Evolutionary conservation across 306 rosid species (phyloP), one percentile per base, ranked within the genome.

Genomic region (Carpinus viminea): DNA sequence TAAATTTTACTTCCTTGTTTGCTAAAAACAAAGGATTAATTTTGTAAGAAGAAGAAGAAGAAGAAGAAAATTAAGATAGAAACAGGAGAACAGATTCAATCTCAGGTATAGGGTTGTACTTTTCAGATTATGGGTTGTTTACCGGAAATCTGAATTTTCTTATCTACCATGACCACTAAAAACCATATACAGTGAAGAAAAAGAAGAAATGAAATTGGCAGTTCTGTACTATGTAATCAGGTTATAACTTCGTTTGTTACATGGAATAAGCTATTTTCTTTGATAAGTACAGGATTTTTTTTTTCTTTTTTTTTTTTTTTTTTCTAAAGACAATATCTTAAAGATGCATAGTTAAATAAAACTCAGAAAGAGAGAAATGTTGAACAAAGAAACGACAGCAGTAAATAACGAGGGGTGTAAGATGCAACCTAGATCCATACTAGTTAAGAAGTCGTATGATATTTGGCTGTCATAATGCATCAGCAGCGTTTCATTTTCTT

Each of bases 1-100:
- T 26, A 53, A 17, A 71, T 77, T 57, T 65, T 75, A 46, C 20
- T 38, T 73, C 47, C 82, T 52, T 62, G 66, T 43, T 70, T 70
- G 50, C 78, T 56, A 18, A 65, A 76, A 84, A 74, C 46, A 73
- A 65, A 18, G 36, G 21, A 9, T n/a, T 34, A 69, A 61, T 17
- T 2, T 34, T 48, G 50, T 18, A 38, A 68, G 20, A 59, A 38
- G 21, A 78, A n/a, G n/a, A n/a, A n/a, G n/a, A n/a, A n/a, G n/a
- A n/a, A 48, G 45, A 41, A 41, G 45, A 41, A 12, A 12, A 76
- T 53, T 12, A 7, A 50, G 71, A 60, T 48, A 57, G 50, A 72
- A 75, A 13, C 38, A 47, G 20, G 51, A 66, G 48, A 17, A 66
- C 50, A 17, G 72, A 41, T 24, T 41, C 26, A n/a, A 68, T 68